phyloP scores from a whole-genome alignment of 2,329 filamentous ascomycete genomes.

The Beauveria caledonica region DNA sequence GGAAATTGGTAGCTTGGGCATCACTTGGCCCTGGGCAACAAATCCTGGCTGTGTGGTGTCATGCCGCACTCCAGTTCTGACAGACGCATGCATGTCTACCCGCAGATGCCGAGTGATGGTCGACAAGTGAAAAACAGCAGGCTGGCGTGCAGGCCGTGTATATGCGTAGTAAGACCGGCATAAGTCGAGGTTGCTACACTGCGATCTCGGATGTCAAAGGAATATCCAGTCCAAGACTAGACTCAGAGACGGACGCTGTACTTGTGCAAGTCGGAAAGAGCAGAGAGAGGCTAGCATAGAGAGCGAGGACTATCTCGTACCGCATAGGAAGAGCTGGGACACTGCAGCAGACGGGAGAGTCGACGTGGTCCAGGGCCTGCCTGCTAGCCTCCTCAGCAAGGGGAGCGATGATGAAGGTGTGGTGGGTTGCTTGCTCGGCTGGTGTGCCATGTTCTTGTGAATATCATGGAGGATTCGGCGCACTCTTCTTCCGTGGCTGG shows the following conservation, averaged over 20 bases:
- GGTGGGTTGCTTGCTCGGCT: neutral
- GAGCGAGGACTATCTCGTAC: conserved; percentile 1
- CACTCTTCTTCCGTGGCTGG: neutral
- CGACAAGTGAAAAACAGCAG: neutral
- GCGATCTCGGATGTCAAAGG: neutral
- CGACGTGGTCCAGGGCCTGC: neutral
- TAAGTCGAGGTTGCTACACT: conserved; percentile 3
- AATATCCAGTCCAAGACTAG: neutral
- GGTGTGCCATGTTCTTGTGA: neutral
- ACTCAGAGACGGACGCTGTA: neutral
- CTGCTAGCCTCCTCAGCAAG: neutral
- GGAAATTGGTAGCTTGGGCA: conserved; percentile 6
- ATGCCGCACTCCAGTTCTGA: conserved; percentile 2
- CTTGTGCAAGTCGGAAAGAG: neutral
- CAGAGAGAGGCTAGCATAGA: neutral
- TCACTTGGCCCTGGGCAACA: neutral
- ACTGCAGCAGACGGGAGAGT: neutral
- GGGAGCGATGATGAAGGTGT: neutral
- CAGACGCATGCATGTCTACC: neutral
- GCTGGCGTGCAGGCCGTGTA: neutral
- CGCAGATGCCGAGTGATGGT: neutral
- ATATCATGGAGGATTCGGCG: neutral
- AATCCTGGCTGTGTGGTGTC: neutral
- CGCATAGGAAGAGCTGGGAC: neutral
- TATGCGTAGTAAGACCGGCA: neutral